A percentile compares a stretch with the other conserved stretches of the same genome.
phyloP scores from a whole-genome alignment of 148 eudicot genomes.

The Dianthus caryophyllus region DNA sequence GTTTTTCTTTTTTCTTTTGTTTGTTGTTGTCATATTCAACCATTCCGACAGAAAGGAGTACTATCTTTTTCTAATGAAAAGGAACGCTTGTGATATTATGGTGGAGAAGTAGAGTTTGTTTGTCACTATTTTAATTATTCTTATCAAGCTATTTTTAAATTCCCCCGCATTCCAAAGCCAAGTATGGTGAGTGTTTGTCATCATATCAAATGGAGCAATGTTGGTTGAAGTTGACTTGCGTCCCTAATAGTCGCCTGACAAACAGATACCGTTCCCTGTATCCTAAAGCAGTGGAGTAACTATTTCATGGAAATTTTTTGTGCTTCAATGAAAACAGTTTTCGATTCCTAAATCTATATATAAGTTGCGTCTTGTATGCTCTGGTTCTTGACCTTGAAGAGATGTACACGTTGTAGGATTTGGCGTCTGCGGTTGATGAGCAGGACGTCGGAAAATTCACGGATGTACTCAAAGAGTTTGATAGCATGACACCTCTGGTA shows the following conservation, averaged over 20 bases:
- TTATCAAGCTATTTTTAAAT: neutral
- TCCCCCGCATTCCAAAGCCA: neutral
- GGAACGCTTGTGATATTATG: neutral
- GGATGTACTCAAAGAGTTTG: slow-evolving; percentile 49
- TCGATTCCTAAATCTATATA: neutral
- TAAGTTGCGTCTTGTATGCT: neutral
- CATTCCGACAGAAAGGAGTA: neutral
- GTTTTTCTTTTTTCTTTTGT: neutral
- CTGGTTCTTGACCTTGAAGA: neutral
- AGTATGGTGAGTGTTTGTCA: neutral
- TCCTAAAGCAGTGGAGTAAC: neutral
- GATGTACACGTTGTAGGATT: slow-evolving; percentile 30
- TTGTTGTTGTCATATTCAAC: neutral
- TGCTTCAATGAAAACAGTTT: too few species aligned
- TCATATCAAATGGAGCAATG: too few species aligned
- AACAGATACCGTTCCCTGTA: neutral
- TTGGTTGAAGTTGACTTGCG: neutral
- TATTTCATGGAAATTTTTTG: neutral
- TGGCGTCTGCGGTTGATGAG: slow-evolving; percentile 57
- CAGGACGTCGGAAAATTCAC: slow-evolving; percentile 57
- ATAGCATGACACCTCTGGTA: slow-evolving; percentile 66
- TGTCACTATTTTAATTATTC: neutral
- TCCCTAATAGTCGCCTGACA: neutral
- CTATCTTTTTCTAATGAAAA: neutral
- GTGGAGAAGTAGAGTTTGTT: neutral